Evolutionary conservation across 768 basidiomycete species (phyloP).

Genomic region (Nidularia pulvinata): DNA sequence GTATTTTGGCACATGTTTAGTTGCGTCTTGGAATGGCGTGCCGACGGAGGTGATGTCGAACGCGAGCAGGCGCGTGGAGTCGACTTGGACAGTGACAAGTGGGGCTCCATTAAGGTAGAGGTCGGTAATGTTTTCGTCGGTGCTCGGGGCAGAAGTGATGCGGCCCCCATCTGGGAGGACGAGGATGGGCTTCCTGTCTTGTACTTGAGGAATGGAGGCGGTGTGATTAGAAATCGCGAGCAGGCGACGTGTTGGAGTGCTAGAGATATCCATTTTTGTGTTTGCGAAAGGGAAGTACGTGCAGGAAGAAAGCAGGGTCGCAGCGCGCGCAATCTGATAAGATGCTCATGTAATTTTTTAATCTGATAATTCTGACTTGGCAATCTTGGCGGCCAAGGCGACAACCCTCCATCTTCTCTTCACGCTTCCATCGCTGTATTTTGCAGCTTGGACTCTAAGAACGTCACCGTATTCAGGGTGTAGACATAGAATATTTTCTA

Average conservation of each 20-base stretch:
- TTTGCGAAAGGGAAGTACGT: not conserved
- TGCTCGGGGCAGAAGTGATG: constrained; percentile 8
- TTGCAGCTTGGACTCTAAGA: too few species aligned
- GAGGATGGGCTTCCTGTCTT: constrained; percentile 13
- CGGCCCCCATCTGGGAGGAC: constrained; percentile 24
- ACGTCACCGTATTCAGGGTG: too few species aligned
- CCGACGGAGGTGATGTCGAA: constrained; percentile 22
- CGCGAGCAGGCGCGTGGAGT: constrained; percentile 7
- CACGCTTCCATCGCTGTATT: too few species aligned
- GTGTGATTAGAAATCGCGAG: constrained; percentile 19
- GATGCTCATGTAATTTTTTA: not conserved
- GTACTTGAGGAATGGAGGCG: constrained; percentile 1
- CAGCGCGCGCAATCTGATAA: not conserved
- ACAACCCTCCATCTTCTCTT: too few species aligned
- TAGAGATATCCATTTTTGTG: not conserved
- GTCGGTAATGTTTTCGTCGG: constrained; percentile 9
- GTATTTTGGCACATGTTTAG: constrained; percentile 24
- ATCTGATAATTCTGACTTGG: not conserved
- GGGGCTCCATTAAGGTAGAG: constrained; percentile 15
- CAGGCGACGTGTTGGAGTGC: constrained; percentile 13
- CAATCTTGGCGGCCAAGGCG: not conserved
- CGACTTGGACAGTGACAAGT: constrained; percentile 14
- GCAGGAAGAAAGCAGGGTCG: not conserved
- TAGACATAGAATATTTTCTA: too few species aligned
- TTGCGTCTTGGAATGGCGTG: constrained; percentile 21